Evolutionary conservation across 129 eudicot species (phyloP), one percentile per base, ranked within the genome.

Genomic region (Pulicaria dysenterica): DNA sequence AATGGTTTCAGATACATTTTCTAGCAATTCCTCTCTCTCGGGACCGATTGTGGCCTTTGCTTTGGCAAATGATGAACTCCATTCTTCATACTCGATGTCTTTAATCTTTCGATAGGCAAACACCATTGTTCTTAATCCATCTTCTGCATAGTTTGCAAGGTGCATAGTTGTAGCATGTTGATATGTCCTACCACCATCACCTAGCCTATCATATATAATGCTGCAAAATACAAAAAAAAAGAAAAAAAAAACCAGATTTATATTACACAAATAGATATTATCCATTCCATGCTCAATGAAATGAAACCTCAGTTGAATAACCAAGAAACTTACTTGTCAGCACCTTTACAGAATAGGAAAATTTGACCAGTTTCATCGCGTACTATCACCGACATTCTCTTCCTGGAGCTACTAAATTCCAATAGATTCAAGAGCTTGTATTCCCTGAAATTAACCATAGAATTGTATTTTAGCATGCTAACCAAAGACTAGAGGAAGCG

Each of bases 331-430:
- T 77, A 82, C 86, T 82, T 77, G 60, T 82, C 86, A 73, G 86
- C 85, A 10, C 88, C 88, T 84, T 84, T 84, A 74, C 85, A 81
- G 4, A 84, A 69, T 41, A 84, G 64, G 73, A 84, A 77, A 63
- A 81, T 81, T 37, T 84, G 85, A 44, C 83, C 83, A 44, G 7
- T 51, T 84, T 68, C 88, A 40, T 84, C 85, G 3, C 81, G 81
- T 46, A 84, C 83, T 39, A 84, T 76, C 48, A 84, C 88, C 8
- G 88, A 84, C 88, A 84, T 84, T 69, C 85, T 81, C 67, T 84
- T 84, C 73, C 88, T 66, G 5, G 83, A 77, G 73, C 88, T 84
- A 51, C 79, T 81, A 76, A 84, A 84, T 77, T 84, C 88, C 50
- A 84, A 78, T 37, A 84, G 80, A 34, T 84, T 81, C 76, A 84